These are phyloP conservation scores for Penicillium sp. DNA, from an alignment of 2,329 filamentous ascomycete species.

Conservation along the genomic window DNA sequence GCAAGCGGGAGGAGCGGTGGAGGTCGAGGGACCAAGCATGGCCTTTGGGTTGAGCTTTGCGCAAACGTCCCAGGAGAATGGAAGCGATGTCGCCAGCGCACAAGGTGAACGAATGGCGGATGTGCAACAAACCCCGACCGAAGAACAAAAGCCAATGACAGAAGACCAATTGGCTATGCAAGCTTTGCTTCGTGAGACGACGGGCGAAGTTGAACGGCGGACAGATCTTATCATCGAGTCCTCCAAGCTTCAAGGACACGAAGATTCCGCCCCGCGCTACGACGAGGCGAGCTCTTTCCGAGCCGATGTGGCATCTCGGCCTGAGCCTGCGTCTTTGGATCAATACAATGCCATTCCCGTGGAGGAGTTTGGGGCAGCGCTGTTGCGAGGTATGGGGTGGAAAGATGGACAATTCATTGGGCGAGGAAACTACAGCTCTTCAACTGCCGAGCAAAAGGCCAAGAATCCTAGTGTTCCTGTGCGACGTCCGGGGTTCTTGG, in stretches of 20 bases:
- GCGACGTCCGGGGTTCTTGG: conserved; percentile 71
- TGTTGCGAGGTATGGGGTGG: conserved; percentile 94
- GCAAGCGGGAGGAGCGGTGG: conserved; percentile 33
- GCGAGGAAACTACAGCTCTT: conserved; percentile 46
- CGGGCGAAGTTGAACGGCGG: conserved; percentile 35
- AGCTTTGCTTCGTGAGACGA: conserved; percentile 56
- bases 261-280: conserved; percentile 20
- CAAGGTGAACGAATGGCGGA: conserved; percentile 28
- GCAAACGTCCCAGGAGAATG: conserved; percentile 19
- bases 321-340: conserved; percentile 68
- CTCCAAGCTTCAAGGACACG: conserved; percentile 16
- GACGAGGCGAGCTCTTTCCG: conserved; percentile 57
- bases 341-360: conserved; percentile 87
- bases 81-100: conserved; percentile 10
- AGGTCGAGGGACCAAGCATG: conserved; percentile 48
- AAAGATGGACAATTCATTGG: conserved; percentile 61
- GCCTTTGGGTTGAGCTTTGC: conserved; percentile 51
- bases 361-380: conserved; percentile 86
- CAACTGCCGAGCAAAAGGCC: conserved; percentile 39
- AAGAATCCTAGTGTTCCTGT: conserved; percentile 60
- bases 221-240: conserved; percentile 51
- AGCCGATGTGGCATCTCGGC: conserved; percentile 64
- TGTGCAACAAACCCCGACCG: conserved; percentile 6
- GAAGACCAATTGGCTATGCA: conserved; percentile 61
- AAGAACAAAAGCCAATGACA: conserved; percentile 38